Base-by-base conservation (phyloP, 2,329 filamentous ascomycete species). In the Rhynchosporium agropyri region DNA sequence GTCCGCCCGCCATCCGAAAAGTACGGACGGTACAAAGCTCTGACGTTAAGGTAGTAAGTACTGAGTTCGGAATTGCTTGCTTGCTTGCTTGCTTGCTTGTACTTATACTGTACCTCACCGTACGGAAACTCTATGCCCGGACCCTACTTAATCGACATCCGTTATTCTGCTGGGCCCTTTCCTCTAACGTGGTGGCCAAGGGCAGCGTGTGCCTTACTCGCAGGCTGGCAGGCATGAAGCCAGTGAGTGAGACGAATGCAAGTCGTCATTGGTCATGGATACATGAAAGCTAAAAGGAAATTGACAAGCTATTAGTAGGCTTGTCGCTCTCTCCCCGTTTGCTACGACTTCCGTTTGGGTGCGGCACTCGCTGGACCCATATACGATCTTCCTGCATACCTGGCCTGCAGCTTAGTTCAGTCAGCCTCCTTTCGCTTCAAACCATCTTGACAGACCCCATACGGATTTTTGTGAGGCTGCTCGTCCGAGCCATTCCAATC, bases 211-310 rank as follows among this genome's bases (percentile, higher is more conserved):
- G n/a, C 6, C 20, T n/a, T 46, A 3, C 43, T 46, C n/a, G 43
- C n/a, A 20, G 20, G 43, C 26, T 57, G 29, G 54, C 40, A 57
- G 29, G 54, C 40, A 57, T 20, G 43, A 20, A 46, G 43, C 43
- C n/a, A 57, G 38, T 26, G 40, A 57, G 45, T 58, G 45, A 58
- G 56, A 45, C 56, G n/a, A 45, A 58, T 58, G 45, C 45, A 58
- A 20, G 42, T 48, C 56, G 13, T 40, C 56, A 58, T 40, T 58
- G 43, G 33, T 31, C 43, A 46, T 53, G 51, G 36, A 31, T 40
- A 29, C 43, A 49, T 58, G 29, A 33, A 40, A 50, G 26, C n/a
- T 33, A 40, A 49, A 49, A 58, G 29, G n/a, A 8, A 26, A 28
- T 20, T 58, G 38, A n/a, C 56, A 38, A 58, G 20, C 26, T 58